A percentile compares a stretch with the other conserved stretches of the same genome.
Evolutionary conservation across 768 basidiomycete genomes (phyloP).

Genomic region (Lepiota brunneoincarnata): DNA sequence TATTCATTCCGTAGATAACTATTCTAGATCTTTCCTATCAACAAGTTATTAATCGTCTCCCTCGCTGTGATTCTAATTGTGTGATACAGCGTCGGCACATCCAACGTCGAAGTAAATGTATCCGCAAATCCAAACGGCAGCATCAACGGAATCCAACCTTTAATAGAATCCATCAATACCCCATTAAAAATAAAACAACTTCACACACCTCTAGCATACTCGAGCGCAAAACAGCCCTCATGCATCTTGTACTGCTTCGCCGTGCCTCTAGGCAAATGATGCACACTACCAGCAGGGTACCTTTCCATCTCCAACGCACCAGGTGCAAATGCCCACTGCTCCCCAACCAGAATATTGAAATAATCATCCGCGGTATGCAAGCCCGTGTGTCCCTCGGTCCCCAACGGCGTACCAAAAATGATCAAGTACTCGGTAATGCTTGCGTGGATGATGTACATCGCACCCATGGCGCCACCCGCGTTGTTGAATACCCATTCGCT

Average conservation of each 20-base stretch:
- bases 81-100: conserved; percentile 76
- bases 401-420: conserved; percentile 93
- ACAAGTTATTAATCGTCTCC: conserved; percentile 80
- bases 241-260: conserved; percentile 99
- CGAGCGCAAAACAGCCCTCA: conserved; percentile 92
- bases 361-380: conserved; percentile 97
- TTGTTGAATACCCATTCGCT: conserved; percentile 96
- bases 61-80: conserved; percentile 76
- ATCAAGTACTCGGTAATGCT: conserved; percentile 96
- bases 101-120: conserved; percentile 82
- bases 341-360: conserved; percentile 92
- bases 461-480: conserved; percentile 97
- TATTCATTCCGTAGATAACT: not conserved
- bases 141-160: conserved; percentile 98
- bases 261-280: conserved; percentile 77
- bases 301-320: conserved; percentile 83
- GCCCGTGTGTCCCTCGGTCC: conserved; percentile 95
- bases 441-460: conserved; percentile 97
- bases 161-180: not conserved
- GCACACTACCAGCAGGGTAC: conserved; percentile 82
- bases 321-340: conserved; percentile 90
- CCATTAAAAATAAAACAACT: not conserved
- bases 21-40: conserved; percentile 81
- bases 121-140: conserved; percentile 93
- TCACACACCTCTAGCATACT: conserved; percentile 86